These are phyloP conservation scores for Penicillium glabrum DNA, from an alignment of 2,329 filamentous ascomycete genomes.

Conservation along the genomic window DNA sequence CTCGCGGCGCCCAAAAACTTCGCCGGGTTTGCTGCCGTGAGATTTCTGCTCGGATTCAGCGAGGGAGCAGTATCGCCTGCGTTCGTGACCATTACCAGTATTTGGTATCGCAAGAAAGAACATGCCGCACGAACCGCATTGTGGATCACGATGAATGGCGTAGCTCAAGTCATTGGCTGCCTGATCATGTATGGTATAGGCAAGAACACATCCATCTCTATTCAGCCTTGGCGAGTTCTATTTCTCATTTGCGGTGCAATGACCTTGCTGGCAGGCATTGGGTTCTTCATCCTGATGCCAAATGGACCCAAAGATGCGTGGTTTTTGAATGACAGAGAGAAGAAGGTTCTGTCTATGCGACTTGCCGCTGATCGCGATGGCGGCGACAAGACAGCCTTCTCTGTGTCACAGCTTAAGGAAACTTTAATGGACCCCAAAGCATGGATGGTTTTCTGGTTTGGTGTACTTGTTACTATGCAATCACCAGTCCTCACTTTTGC, in stretches of 20 bases:
- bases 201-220: constrained; percentile 38
- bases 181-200: constrained; percentile 55
- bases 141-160: constrained; percentile 49
- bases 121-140: constrained; percentile 20
- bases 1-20: constrained; percentile 45
- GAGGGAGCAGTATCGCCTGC: constrained; percentile 49
- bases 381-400: constrained; percentile 48
- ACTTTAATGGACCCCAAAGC: constrained; percentile 46
- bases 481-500: constrained; percentile 52
- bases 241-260: constrained; percentile 54
- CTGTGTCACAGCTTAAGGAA: constrained; percentile 45
- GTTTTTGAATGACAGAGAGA: constrained; percentile 50
- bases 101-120: constrained; percentile 44
- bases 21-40: constrained; percentile 40
- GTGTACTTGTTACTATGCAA: constrained; percentile 49
- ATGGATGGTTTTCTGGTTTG: constrained; percentile 49
- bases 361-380: constrained; percentile 41
- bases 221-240: constrained; percentile 50
- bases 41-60: constrained; percentile 46
- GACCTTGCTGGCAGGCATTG: constrained; percentile 44
- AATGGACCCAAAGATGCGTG: constrained; percentile 48
- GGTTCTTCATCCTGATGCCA: constrained; percentile 46
- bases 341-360: constrained; percentile 40
- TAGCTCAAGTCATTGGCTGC: constrained; percentile 48
- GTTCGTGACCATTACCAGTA: constrained; percentile 48